Conservation (phyloP, 176 grass and related monocot genomes). For the Carex cristatella region DNA sequence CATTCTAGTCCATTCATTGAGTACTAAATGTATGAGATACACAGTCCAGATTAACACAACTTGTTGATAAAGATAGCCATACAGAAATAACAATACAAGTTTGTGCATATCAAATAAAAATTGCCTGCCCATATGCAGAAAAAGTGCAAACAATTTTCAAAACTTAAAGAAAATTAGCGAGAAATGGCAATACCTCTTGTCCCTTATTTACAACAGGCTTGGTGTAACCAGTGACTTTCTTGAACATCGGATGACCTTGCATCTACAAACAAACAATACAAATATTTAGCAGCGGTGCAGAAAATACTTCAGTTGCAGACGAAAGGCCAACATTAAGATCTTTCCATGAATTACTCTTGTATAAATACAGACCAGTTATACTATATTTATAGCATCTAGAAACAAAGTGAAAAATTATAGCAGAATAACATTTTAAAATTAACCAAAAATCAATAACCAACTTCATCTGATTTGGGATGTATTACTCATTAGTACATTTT, state of each 20-base stretch:
- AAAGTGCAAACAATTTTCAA: not conserved
- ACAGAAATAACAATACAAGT: not conserved
- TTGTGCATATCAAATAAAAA: not conserved
- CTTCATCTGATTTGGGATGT: not conserved
- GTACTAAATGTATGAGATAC: not conserved
- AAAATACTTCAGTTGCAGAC: not conserved
- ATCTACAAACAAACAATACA: slow-evolving; percentile 37
- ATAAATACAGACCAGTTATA: not conserved
- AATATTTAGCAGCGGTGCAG: slow-evolving; percentile 21
- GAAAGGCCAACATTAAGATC: not conserved
- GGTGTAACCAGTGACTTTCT: slow-evolving; percentile 48
- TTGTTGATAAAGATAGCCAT: not conserved
- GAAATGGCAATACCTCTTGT: slow-evolving; percentile 52
- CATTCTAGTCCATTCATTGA: not conserved
- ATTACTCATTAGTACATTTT: not conserved
- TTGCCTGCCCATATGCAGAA: not conserved
- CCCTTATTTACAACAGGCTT: slow-evolving; percentile 60
- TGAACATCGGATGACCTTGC: slow-evolving; percentile 49
- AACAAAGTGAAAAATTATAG: not conserved
- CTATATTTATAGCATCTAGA: not conserved
- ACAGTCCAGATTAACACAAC: not conserved
- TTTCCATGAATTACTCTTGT: not conserved
- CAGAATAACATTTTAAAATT: not conserved
- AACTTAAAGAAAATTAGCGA: not conserved
- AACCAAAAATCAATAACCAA: not conserved